A percentile compares a stretch with the other conserved stretches of the same genome.
phyloP scores from a whole-genome alignment of 352 stramenopile species.

The Phytophthora gonapodyides region DNA sequence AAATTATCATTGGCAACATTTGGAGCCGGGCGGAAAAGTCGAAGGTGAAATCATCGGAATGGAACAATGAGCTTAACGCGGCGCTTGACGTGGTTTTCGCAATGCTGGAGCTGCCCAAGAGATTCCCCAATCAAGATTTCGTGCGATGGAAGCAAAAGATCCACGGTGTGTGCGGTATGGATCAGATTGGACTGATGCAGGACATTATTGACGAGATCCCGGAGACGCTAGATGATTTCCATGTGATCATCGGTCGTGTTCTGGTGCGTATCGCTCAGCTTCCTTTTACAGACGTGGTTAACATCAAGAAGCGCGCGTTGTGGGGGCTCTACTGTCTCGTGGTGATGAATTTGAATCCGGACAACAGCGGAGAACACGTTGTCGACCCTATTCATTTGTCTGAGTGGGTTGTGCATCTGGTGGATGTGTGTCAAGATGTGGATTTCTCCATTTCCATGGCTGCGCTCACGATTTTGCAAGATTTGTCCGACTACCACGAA shows the following conservation, averaged over 20 bases:
- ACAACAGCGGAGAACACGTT: conserved; percentile 29
- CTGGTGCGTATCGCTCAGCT: conserved; percentile 77
- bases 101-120: conserved; percentile 70
- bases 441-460: conserved; percentile 84
- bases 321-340: conserved; percentile 83
- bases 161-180: conserved; percentile 43
- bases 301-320: conserved; percentile 81
- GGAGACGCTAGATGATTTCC: conserved; percentile 66
- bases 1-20: conserved; percentile 85
- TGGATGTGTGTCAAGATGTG: conserved; percentile 76
- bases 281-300: conserved; percentile 72
- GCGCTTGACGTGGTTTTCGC: conserved; percentile 80
- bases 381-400: conserved; percentile 57
- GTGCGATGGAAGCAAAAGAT: conserved; percentile 83
- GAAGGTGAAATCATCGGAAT: conserved; percentile 74
- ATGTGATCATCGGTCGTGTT: conserved; percentile 73
- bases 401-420: conserved; percentile 81
- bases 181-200: conserved; percentile 40
- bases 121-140: conserved; percentile 77
- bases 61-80: conserved; percentile 82
- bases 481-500: conserved; percentile 77
- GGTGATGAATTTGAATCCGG: conserved; percentile 62
- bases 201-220: conserved; percentile 73
- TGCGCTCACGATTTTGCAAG: conserved; percentile 76
- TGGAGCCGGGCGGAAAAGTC: conserved; percentile 70